Evolutionary conservation across 139 green algal species (phyloP).

Genomic region (Coelastrella sp.): DNA sequence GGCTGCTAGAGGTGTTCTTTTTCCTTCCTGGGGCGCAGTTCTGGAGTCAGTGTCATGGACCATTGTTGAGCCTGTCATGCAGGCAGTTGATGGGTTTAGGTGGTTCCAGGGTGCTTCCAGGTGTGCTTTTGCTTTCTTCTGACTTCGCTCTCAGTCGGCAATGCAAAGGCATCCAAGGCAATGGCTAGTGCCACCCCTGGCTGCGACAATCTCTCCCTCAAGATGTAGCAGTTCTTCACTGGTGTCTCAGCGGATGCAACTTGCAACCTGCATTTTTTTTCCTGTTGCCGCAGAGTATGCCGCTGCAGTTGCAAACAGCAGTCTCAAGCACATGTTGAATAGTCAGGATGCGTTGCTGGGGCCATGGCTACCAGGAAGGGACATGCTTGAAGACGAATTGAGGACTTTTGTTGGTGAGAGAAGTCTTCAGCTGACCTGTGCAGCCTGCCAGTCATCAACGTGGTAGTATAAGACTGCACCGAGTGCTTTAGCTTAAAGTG

Average conservation of each 20-base stretch:
- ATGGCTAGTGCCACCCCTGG: too few relatives aligned
- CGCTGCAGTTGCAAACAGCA: conserved; percentile 39
- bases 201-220: too few relatives aligned
- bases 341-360: conserved; percentile 74
- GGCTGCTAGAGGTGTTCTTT: conserved; percentile 79
- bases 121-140: not conserved
- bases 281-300: conserved; percentile 49
- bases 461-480: too few relatives aligned
- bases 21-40: conserved; percentile 56
- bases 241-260: too few relatives aligned
- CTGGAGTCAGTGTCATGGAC: conserved; percentile 61
- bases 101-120: conserved; percentile 15
- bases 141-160: too few relatives aligned
- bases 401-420: conserved; percentile 66
- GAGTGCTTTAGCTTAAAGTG: too few relatives aligned
- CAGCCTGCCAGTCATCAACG: not conserved
- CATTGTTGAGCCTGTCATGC: conserved; percentile 72
- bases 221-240: too few relatives aligned
- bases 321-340: conserved; percentile 65
- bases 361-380: conserved; percentile 67
- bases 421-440: not conserved
- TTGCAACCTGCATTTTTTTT: not conserved
- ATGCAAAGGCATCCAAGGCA: too few relatives aligned
- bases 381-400: conserved; percentile 78
- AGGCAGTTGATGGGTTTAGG: conserved; percentile 52